These are phyloP conservation scores for Dictyostelium brefeldianum DNA, from an alignment of 78 protist genomes.

Conservation along the genomic window DNA sequence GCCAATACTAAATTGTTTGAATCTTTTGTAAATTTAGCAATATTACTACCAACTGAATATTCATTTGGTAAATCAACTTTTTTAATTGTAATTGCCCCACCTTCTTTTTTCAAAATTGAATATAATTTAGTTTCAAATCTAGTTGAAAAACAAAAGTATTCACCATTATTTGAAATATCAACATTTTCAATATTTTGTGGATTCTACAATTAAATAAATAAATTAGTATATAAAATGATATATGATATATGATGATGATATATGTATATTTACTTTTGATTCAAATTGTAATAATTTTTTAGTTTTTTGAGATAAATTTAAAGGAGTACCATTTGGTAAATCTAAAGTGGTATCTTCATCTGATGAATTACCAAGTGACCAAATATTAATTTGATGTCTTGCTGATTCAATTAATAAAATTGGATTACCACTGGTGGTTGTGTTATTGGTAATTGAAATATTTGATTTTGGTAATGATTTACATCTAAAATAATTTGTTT, in stretches of 20 bases:
- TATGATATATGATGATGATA: background rate
- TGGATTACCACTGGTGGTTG: background rate
- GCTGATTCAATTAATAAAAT: slow-evolving; percentile 21
- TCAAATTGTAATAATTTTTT: slow-evolving; percentile 35
- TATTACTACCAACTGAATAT: background rate
- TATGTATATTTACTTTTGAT: background rate
- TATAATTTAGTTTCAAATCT: slow-evolving; percentile 9
- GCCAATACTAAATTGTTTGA: background rate
- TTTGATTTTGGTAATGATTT: slow-evolving; percentile 10
- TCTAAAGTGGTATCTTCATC: background rate
- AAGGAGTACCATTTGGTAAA: slow-evolving; percentile 29
- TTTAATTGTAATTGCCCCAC: background rate
- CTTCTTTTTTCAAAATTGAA: slow-evolving; percentile 9
- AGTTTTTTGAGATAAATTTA: slow-evolving; percentile 5
- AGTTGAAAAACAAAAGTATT: slow-evolving; percentile 15
- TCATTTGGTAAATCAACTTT: slow-evolving; percentile 15
- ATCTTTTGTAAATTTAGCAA: slow-evolving; percentile 14
- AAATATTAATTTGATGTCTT: slow-evolving; percentile 5
- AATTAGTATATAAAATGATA: background rate
- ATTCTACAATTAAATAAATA: background rate
- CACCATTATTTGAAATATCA: slow-evolving; percentile 1
- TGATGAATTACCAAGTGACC: slow-evolving; percentile 2
- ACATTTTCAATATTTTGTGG: background rate
- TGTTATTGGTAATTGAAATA: background rate
- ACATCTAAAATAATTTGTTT: background rate